Evolutionary conservation across 257 asterid genomes (phyloP), one percentile per base, ranked within the genome.

Genomic region (Verbena officinalis): DNA sequence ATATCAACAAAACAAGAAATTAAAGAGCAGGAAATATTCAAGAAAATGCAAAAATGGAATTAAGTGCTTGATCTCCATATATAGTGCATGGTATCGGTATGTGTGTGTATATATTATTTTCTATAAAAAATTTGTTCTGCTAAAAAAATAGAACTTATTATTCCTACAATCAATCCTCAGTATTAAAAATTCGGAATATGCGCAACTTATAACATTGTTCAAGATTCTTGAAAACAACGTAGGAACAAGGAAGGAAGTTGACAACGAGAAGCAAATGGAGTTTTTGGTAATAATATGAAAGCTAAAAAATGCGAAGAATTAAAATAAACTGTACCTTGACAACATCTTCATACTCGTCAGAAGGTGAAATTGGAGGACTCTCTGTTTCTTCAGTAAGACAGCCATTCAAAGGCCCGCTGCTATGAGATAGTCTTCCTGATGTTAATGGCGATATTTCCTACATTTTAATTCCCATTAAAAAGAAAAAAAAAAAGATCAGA

Each of bases 371-470:
- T 8, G 96, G 96, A 61, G 99, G 87, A 58, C 94, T 83, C 78
- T 86, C 98, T 9, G 85, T 84, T 70, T 86, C 99, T 71, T 90
- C 99, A 0, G 91, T 77, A 8, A 88, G 82, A 12, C 91, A 94
- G 15, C 88, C 95, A 71, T 88, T 94, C 36, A 88, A 68, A 5
- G 98, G 96, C 22, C 96, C 99, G 59, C 99, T 94, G 30, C 99
- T 88, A n/a, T 94, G 97, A 0, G 99, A 94, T 14, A 94, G 80
- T 83, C 99, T 88, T 15, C 99, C 99, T 1, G 99, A 94, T 12
- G 99, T 94, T 54, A 94, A 67, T 5, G 99, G 99, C 21, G 99
- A 94, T 61, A 94, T 85, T 67, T 90, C 98, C 96, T 94, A 70
- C 80, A 70, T 58, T 48, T 73, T 14, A 36, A 5, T 13, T 46